Percentiles rank a stretch among this genome's conserved stretches.
These are phyloP conservation scores for Casaregolazyma suthepensis DNA, from an alignment of 1,139 yeast species.

Conservation along the genomic window DNA sequence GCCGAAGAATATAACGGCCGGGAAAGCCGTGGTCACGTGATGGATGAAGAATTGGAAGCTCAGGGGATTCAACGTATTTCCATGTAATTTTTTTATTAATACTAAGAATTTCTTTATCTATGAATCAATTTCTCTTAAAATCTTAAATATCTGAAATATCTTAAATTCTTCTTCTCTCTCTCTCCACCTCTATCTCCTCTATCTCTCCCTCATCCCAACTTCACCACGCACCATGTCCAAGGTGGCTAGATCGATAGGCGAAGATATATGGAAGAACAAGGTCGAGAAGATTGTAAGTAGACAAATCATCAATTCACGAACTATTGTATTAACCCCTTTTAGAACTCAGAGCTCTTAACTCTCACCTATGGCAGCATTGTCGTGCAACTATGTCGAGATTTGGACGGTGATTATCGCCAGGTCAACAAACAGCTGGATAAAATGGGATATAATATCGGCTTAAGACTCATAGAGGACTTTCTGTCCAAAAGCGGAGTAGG, in stretches of 20 bases:
- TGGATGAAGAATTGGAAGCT: no score
- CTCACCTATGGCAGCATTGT: slow-evolving; percentile 92
- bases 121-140: neutral
- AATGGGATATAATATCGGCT: slow-evolving; percentile 95
- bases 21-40: neutral
- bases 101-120: no score
- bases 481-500: slow-evolving; percentile 80
- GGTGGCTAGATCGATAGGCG: slow-evolving; percentile 56
- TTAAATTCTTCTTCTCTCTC: neutral
- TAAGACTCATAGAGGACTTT: slow-evolving; percentile 87
- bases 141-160: neutral
- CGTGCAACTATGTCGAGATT: slow-evolving; percentile 85
- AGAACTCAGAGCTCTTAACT: slow-evolving; percentile 86
- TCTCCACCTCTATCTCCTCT: neutral
- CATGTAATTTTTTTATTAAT: no score
- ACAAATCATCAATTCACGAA: neutral
- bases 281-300: slow-evolving; percentile 74
- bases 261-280: slow-evolving; percentile 86
- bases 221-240: slow-evolving; percentile 41
- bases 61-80: no score
- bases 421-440: slow-evolving; percentile 80
- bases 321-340: neutral
- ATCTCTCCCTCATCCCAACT: neutral
- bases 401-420: slow-evolving; percentile 62
- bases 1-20: neutral